A percentile compares a stretch with the other conserved stretches of the same genome.
Evolutionary conservation across 208 protist species (phyloP).

Genomic region (Trypanosoma scelopori): DNA sequence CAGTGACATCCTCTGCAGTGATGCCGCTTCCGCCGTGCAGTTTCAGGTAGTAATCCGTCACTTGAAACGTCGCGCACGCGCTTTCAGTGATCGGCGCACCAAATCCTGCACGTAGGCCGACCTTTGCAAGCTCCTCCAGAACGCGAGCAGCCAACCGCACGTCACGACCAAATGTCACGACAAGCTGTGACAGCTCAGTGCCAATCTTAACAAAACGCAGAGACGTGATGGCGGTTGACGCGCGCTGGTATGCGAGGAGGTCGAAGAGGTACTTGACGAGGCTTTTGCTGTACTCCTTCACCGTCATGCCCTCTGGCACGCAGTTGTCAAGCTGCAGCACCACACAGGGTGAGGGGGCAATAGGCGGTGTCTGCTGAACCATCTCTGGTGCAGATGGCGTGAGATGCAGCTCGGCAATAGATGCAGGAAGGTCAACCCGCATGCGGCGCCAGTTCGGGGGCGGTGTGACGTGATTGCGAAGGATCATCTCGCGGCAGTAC

Average conservation of each 20-base stretch:
- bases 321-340: constrained; percentile 61
- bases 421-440: constrained; percentile 69
- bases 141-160: constrained; percentile 46
- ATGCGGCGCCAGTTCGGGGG: constrained; percentile 73
- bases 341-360: constrained; percentile 54
- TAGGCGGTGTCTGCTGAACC: constrained; percentile 41
- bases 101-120: constrained; percentile 60
- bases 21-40: constrained; percentile 54
- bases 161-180: constrained; percentile 71
- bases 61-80: constrained; percentile 79
- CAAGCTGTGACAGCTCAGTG: constrained; percentile 66
- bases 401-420: constrained; percentile 72
- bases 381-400: constrained; percentile 54
- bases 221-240: constrained; percentile 69
- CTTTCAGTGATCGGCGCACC: constrained; percentile 40
- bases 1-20: constrained; percentile 47
- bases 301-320: constrained; percentile 60
- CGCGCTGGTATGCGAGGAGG: constrained; percentile 62
- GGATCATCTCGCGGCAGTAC: constrained; percentile 59
- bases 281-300: constrained; percentile 62
- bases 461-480: constrained; percentile 45
- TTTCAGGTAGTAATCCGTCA: constrained; percentile 68
- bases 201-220: constrained; percentile 82
- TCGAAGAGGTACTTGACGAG: constrained; percentile 84
- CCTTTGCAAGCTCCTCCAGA: constrained; percentile 51